Base-by-base conservation (phyloP, 2,329 filamentous ascomycete species). In the Neofusicoccum umdonicola region DNA sequence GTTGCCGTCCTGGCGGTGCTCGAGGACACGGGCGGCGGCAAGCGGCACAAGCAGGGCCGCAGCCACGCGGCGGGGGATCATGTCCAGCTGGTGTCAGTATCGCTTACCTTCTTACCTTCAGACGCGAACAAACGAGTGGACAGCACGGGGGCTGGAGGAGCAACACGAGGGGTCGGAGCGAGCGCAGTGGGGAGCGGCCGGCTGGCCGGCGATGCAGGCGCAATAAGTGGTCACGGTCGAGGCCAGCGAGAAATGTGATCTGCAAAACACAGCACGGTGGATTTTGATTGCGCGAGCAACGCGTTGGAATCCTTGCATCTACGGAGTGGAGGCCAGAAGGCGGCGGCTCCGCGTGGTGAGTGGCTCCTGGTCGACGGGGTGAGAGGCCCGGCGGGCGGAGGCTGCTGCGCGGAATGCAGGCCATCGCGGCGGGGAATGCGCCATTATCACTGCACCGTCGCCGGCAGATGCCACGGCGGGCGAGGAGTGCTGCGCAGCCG, bases 1-100 rank as follows among this genome's bases (percentile, higher is more conserved):
- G 27, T 3, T 13, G 3, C 15, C n/a, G n/a, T 8, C 15, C 31
- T 60, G 56, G n/a, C 56, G 42, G 6, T 17, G 56, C n/a, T 45
- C 27, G 11, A 60, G 56, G 31, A 45, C 42, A 8, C 27, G 41
- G 56, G 27, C 42, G n/a, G 56, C 56, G 41, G 17, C 56, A 9
- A 60, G 15, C 4, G 56, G 56, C 56, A 60, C 41, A 8, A 60
- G 42, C 56, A 60, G 42, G 42, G 41, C 56, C 11, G 27, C 56
- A 37, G 27, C 56, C 27, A 60, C 31, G 31, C 56, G 27, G 27
- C 56, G 41, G 11, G 47, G 9, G n/a, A 60, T 47, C 56, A 60
- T 60, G 22, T 45, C 13, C 3, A 34, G 39, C 54, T 45, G 54
- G 8, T 56, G 7, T 58, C 41, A 58, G 54, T 17, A 22, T 22